Base-by-base conservation (phyloP, 2,329 filamentous ascomycete genomes). In the Davidsoniella neocaledoniae region DNA sequence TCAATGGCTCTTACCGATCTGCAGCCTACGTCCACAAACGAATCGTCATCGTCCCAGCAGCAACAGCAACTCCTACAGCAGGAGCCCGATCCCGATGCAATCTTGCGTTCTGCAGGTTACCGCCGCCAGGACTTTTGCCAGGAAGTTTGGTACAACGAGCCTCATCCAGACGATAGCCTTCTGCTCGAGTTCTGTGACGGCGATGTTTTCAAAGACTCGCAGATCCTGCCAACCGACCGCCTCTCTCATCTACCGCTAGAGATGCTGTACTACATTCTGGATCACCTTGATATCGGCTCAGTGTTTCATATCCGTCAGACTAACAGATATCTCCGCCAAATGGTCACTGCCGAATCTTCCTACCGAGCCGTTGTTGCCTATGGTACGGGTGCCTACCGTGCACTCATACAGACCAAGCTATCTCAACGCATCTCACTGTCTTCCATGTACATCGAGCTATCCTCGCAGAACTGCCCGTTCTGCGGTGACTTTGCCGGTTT, bases 401-500 rank as follows among this genome's bases (percentile, higher is more conserved):
- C 41, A 6, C 16, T 50, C 5, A 39, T 50, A 1, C 41, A 39
- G 36, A 49, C 25, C 16, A 43, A 41, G 10, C 39, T 36, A 39
- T 39, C 46, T 16, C 5, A 10, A 16, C 46, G 19, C 23, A 49
- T 49, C 16, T 36, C 46, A 7, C 4, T 49, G 4, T 10, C 5
- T 14, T 14, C 41, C 16, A 6, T 49, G 39, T 43, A 49, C 19
- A 14, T 19, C 6, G 23, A 41, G 4, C 25, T 49, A 39, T 49
- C 39, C 17, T 23, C 38, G 2, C 16, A 49, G 21, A 25, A 43
- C 16, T 49, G 46, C 25, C 26, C 39, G 8, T 37, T 43, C 25
- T 49, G 46, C 29, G n/a, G 6, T 12, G 37, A 23, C 39, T 49
- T 49, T 49, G 46, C 39, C 4, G 46, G 46, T 14, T 49, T 49